phyloP scores from a whole-genome alignment of 169 alveolate species.

The Toxoplasma gondii region DNA sequence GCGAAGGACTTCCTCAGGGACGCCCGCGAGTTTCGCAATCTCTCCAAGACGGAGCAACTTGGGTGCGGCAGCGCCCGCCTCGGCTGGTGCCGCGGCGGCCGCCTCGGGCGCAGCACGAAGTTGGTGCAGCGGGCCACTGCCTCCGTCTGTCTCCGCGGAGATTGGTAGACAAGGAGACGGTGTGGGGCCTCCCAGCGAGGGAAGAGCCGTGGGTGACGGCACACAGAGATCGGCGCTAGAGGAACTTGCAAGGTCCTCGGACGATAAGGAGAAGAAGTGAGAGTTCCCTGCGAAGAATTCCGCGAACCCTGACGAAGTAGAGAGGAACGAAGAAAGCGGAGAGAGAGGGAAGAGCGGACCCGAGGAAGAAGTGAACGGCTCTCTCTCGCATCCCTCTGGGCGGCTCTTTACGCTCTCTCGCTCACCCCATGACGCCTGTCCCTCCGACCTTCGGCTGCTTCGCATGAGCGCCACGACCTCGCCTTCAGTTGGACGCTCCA shows the following conservation, averaged over 20 bases:
- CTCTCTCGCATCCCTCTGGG: not conserved
- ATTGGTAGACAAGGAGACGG: conserved; percentile 9
- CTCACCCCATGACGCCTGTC: not conserved
- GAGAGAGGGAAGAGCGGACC: not conserved
- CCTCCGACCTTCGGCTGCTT: not conserved
- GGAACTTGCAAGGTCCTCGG: not conserved
- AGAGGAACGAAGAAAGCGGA: not conserved
- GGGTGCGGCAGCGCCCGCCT: not conserved
- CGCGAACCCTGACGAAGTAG: not conserved
- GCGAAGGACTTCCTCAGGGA: conserved; percentile 46
- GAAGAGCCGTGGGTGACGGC: not conserved
- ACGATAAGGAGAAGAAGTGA: not conserved
- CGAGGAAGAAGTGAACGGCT: not conserved
- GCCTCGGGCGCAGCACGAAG: not conserved
- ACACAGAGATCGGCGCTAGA: not conserved
- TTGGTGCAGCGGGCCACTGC: not conserved
- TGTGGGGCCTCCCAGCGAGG: not conserved
- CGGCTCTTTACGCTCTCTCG: not conserved
- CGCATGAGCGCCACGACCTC: conserved; percentile 22
- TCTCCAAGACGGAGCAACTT: conserved; percentile 27
- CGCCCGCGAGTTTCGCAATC: conserved; percentile 59
- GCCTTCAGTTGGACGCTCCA: not conserved
- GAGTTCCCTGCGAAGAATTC: not conserved
- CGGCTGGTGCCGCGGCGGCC: not conserved
- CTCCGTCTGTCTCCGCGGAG: conserved; percentile 45